Percentiles rank a stretch among this genome's conserved stretches.
phyloP scores from a whole-genome alignment of 352 stramenopile genomes.

The Phytophthora tubulina region DNA sequence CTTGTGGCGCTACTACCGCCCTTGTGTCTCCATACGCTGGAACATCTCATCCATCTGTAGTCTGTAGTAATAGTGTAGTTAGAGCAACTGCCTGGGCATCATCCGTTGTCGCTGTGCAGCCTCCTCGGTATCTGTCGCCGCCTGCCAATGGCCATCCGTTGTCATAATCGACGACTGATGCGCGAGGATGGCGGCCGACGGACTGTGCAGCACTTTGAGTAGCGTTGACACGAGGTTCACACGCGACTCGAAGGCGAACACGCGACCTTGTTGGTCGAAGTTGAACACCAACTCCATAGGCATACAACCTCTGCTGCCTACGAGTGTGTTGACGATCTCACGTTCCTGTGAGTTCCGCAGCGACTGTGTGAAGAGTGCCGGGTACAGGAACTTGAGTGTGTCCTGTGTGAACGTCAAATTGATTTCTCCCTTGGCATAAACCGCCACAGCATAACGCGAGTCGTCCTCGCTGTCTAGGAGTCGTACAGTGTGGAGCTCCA shows the following conservation, averaged over 20 bases:
- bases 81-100: slow-evolving; percentile 42
- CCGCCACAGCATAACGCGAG: slow-evolving; percentile 41
- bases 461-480: slow-evolving; percentile 48
- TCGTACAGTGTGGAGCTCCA: slow-evolving; percentile 37
- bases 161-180: slow-evolving; percentile 49
- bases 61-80: slow-evolving; percentile 7
- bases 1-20: slow-evolving; percentile 65
- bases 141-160: slow-evolving; percentile 51
- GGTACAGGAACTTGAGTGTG: slow-evolving; percentile 63
- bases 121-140: slow-evolving; percentile 26
- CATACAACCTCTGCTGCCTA: slow-evolving; percentile 41
- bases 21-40: slow-evolving; percentile 86
- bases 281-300: slow-evolving; percentile 65
- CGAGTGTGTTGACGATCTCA: slow-evolving; percentile 36
- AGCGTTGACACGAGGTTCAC: slow-evolving; percentile 58
- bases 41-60: slow-evolving; percentile 40
- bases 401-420: slow-evolving; percentile 48
- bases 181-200: slow-evolving; percentile 44
- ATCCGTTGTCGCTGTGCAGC: slow-evolving; percentile 14
- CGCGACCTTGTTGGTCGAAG: slow-evolving; percentile 77
- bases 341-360: slow-evolving; percentile 25
- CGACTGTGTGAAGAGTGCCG: slow-evolving; percentile 47
- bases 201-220: slow-evolving; percentile 47
- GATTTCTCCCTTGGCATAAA: slow-evolving; percentile 49
- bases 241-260: slow-evolving; percentile 82